Base-by-base conservation (phyloP, 208 protist genomes). In the Wallacemonas sp. region DNA sequence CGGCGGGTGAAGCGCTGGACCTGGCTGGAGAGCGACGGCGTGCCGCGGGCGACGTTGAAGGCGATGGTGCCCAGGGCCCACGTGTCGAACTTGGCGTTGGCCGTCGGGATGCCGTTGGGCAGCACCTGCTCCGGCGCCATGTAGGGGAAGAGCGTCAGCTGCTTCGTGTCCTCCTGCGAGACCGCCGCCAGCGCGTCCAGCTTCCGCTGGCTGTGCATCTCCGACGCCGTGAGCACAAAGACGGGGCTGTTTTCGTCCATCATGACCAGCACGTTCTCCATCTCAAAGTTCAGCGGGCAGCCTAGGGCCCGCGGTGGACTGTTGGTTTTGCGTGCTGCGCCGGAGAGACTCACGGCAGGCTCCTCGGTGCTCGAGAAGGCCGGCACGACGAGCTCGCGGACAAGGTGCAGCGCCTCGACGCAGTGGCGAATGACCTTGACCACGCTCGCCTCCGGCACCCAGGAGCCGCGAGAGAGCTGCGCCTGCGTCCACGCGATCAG, bases 11-110 rank as follows among this genome's bases (percentile, higher is more conserved):
- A 36, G 16, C 29, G 16, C 33, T 59, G 14, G 5, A 70, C 7
- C 29, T 63, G 49, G 31, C 38, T 72, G n/a, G 29, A 14, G 25
- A 66, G 46, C 8, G 65, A 62, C 46, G 62, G 65, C 26, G 59
- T 46, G 18, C 79, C 85, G 31, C 70, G 64, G 0, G 79, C 84
- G 29, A 89, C 38, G 36, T 75, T 63, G 65, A 84, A 86, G 8
- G 84, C 45, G 7, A 86, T 66, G 23, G 86, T 79, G 18, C 79
- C 88, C 0, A 94, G 48, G 8, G 71, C 72, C 85, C 88, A 94
- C 2, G 86, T 71, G 49, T 74, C 76, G 45, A 42, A 82, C 55
- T 73, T 79, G 2, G 70, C 26, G 20, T 57, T 54, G 36, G 32
- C 52, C 7, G 64, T 50, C n/a, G 59, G 50, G 29, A 29, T 25